A percentile compares a stretch with the other conserved stretches of the same genome.
These are phyloP conservation scores for Scheffersomyces stipitis DNA, from an alignment of 805 yeast genomes.

Conservation along the genomic window DNA sequence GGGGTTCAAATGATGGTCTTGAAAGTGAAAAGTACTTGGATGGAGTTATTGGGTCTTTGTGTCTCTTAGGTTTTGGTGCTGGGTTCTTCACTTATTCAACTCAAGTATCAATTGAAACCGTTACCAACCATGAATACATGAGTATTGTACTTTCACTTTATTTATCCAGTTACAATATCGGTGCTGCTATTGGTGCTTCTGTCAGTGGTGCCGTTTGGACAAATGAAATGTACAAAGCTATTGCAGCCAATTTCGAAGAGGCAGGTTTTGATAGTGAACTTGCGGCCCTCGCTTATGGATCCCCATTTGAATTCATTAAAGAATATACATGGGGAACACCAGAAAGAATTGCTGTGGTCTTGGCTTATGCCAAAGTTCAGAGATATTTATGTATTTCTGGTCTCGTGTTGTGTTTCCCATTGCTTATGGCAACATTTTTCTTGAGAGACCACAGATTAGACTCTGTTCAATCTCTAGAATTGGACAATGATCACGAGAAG, in stretches of 20 bases:
- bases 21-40: constrained; percentile 24
- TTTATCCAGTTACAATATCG: constrained; percentile 59
- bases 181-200: constrained; percentile 61
- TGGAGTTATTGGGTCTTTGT: constrained; percentile 66
- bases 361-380: constrained; percentile 61
- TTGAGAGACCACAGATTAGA: constrained; percentile 54
- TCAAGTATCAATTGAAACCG: constrained; percentile 59
- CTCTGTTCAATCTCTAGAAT: constrained; percentile 30
- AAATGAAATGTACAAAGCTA: constrained; percentile 48
- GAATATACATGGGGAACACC: constrained; percentile 62
- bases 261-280: constrained; percentile 32
- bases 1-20: constrained; percentile 48
- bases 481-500: constrained; percentile 3
- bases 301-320: constrained; percentile 52
- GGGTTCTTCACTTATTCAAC: constrained; percentile 69
- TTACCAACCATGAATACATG: constrained; percentile 62
- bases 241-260: constrained; percentile 28
- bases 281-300: constrained; percentile 49
- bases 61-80: constrained; percentile 70
- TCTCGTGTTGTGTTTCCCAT: constrained; percentile 52
- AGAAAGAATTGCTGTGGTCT: constrained; percentile 55
- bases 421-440: constrained; percentile 46
- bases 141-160: constrained; percentile 60
- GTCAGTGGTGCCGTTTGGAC: constrained; percentile 76
- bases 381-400: constrained; percentile 57